These are phyloP conservation scores for Isoetes engelmannii DNA, from an alignment of 83 land plant species.

Conservation along the genomic window DNA sequence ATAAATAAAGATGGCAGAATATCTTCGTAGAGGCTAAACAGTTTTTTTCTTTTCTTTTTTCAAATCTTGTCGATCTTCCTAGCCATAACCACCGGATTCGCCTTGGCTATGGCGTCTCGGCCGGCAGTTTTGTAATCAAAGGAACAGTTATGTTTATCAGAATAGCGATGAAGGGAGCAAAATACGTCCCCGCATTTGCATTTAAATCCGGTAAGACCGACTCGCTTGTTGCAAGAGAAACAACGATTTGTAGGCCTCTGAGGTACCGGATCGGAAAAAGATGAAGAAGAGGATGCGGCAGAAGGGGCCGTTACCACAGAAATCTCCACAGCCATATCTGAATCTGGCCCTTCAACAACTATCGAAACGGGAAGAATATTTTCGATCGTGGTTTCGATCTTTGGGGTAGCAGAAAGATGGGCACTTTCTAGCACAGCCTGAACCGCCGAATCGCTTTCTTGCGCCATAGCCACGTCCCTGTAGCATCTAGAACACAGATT, in stretches of 20 bases:
- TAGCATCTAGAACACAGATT: too few relatives aligned
- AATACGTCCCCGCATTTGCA: background rate
- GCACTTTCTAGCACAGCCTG: too few relatives aligned
- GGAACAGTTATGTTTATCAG: constrained; percentile 2
- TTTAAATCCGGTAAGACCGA: background rate
- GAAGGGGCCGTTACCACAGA: too few relatives aligned
- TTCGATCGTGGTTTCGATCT: too few relatives aligned
- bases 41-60: background rate
- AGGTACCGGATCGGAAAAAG: background rate
- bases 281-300: background rate
- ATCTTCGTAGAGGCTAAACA: too few relatives aligned
- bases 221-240: background rate
- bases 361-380: too few relatives aligned
- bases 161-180: background rate
- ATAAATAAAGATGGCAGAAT: too few relatives aligned
- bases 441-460: too few relatives aligned
- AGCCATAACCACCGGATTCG: background rate
- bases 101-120: constrained; percentile 3
- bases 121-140: constrained; percentile 2
- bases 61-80: background rate
- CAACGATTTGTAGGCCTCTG: background rate
- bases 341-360: too few relatives aligned
- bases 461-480: too few relatives aligned
- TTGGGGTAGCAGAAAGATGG: too few relatives aligned
- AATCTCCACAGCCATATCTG: too few relatives aligned